Percentiles rank a stretch among this genome's conserved stretches.
phyloP scores from a whole-genome alignment of 805 yeast genomes.

The Barnettozyma vustinii region DNA sequence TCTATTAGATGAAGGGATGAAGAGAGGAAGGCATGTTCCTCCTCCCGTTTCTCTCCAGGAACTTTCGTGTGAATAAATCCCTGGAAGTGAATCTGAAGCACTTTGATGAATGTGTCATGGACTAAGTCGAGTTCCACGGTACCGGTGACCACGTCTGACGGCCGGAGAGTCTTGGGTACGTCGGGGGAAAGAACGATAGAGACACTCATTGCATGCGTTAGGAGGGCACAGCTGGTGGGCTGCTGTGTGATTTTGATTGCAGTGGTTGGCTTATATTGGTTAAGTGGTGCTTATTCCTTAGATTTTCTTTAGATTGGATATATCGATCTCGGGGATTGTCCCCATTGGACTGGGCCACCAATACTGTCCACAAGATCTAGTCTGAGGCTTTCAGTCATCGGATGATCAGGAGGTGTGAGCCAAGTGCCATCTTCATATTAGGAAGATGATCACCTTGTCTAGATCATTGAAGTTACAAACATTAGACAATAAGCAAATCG shows the following conservation, averaged over 20 bases:
- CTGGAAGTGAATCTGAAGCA: conserved; percentile 3
- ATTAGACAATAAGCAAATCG: too few relatives aligned
- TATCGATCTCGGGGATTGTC: too few relatives aligned
- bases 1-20: background rate
- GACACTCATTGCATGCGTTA: background rate
- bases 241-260: background rate
- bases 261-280: too few relatives aligned
- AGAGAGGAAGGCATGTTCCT: conserved; percentile 1
- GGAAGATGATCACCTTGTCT: background rate
- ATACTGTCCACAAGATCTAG: too few relatives aligned
- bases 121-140: background rate
- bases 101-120: background rate
- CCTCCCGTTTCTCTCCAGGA: background rate
- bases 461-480: background rate
- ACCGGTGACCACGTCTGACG: background rate
- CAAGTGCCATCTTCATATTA: too few relatives aligned
- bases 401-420: too few relatives aligned
- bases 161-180: background rate
- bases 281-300: too few relatives aligned
- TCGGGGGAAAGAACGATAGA: background rate
- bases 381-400: too few relatives aligned
- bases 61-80: conserved; percentile 4
- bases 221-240: background rate
- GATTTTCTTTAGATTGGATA: too few relatives aligned
- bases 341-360: too few relatives aligned